Evolutionary conservation across 1,284 basidiomycete genomes (phyloP).

Genomic region (Lentinus polychrous): DNA sequence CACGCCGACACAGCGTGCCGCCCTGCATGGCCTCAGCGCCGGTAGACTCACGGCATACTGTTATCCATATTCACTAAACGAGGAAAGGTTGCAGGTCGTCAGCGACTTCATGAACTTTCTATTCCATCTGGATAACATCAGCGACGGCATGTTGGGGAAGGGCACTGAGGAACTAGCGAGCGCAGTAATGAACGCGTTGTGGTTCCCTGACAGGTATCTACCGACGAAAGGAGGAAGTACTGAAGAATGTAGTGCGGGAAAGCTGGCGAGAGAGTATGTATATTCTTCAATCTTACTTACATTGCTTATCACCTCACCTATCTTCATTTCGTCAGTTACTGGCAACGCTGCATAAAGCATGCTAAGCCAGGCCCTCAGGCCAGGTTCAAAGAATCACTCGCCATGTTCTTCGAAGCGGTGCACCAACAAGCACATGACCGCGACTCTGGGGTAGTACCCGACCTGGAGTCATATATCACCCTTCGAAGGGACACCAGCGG

Average conservation of each 20-base stretch:
- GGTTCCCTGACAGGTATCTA: conserved; percentile 23
- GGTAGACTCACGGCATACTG: conserved; percentile 64
- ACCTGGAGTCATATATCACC: conserved; percentile 32
- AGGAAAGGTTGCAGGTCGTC: conserved; percentile 53
- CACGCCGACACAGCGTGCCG: conserved; percentile 39
- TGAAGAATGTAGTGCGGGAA: conserved; percentile 27
- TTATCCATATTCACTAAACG: conserved; percentile 42
- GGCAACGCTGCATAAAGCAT: background rate
- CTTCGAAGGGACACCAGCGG: conserved; percentile 28
- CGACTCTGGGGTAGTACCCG: conserved; percentile 24
- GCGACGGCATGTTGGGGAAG: conserved; percentile 27
- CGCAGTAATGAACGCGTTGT: conserved; percentile 32
- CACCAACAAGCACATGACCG: conserved; percentile 29
- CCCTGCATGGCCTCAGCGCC: conserved; percentile 52
- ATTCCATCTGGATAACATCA: conserved; percentile 33
- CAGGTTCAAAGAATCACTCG: conserved; percentile 30
- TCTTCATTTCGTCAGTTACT: background rate
- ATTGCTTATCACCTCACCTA: background rate
- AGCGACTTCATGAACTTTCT: conserved; percentile 34
- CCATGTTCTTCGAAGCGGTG: conserved; percentile 32
- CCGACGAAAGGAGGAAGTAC: background rate
- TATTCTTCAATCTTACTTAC: background rate
- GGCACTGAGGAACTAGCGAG: conserved; percentile 27
- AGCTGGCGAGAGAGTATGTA: conserved; percentile 48
- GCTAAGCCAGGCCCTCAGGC: conserved; percentile 19